Percentiles rank a stretch among this genome's conserved stretches.
Conservation (phyloP, 179 eudicot genomes). For the Vitellaria paradoxa region DNA sequence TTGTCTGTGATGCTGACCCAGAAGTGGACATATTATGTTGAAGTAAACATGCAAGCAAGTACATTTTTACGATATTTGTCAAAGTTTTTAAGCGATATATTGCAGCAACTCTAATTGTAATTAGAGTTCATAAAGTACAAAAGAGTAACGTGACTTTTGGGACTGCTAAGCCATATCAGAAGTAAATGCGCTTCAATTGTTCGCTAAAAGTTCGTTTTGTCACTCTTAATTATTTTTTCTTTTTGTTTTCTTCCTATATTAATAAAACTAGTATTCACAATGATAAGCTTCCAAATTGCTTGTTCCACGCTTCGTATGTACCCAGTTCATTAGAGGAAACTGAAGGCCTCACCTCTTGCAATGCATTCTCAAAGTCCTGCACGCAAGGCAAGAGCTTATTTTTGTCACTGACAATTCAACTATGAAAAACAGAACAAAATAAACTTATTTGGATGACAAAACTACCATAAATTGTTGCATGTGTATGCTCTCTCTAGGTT, state of each 20-base stretch:
- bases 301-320: constrained; percentile 83
- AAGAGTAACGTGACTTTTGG: no score
- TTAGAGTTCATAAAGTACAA: no score
- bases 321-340: constrained; percentile 84
- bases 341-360: constrained; percentile 95
- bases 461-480: background rate
- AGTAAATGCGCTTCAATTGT: background rate
- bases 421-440: background rate
- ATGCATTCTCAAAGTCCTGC: constrained; percentile 81
- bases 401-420: background rate
- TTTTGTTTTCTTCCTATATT: background rate
- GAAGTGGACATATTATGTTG: no score
- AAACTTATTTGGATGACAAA: background rate
- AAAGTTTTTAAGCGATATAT: no score
- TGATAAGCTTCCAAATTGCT: constrained; percentile 87
- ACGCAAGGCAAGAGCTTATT: background rate
- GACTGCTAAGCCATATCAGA: background rate
- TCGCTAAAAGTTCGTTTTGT: background rate
- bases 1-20: no score
- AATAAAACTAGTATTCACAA: constrained; percentile 28
- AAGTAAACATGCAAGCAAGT: no score
- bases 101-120: no score
- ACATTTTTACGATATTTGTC: no score
- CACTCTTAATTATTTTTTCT: background rate
- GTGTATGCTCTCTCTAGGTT: background rate